A percentile compares a stretch with the other conserved stretches of the same genome.
These are phyloP conservation scores for Pseudogymnoascus sp. DNA, from an alignment of 2,329 filamentous ascomycete species.

Conservation along the genomic window DNA sequence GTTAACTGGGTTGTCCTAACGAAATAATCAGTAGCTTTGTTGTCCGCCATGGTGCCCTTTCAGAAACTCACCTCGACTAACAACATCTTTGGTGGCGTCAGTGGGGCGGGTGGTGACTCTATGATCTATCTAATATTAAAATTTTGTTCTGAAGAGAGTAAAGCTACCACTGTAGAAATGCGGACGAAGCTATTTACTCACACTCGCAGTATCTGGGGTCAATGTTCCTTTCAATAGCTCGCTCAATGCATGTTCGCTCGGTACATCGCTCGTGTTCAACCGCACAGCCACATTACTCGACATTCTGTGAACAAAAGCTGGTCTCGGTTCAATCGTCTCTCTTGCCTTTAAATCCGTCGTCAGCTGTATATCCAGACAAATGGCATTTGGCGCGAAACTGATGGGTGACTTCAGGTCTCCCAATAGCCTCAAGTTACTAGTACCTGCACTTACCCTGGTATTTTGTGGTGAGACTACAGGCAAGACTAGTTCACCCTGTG, in stretches of 20 bases:
- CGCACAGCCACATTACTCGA: neutral
- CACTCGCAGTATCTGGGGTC: neutral
- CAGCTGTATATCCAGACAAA: neutral
- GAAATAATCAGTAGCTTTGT: slow-evolving; percentile 21
- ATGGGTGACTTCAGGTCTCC: slow-evolving; percentile 10
- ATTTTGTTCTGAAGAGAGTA: neutral
- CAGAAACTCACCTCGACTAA: slow-evolving; percentile 19
- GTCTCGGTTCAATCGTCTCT: neutral
- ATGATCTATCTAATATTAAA: neutral
- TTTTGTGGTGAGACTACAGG: slow-evolving; percentile 8
- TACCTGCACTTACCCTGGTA: slow-evolving; percentile 14
- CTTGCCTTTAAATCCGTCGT: neutral
- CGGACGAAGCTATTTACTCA: neutral
- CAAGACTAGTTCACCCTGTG: neutral
- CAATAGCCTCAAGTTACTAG: slow-evolving; percentile 11
- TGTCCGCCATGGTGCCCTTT: slow-evolving; percentile 5
- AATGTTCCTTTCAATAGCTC: neutral
- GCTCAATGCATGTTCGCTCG: neutral
- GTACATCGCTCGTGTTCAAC: neutral
- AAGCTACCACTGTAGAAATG: neutral
- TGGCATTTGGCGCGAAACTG: slow-evolving; percentile 18
- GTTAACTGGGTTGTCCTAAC: slow-evolving; percentile 34
- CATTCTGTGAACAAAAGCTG: neutral
- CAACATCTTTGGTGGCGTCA: slow-evolving; percentile 16
- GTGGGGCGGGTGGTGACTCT: neutral